phyloP scores from a whole-genome alignment of 2,329 filamentous ascomycete genomes.

The Paracamarosporium sp. region DNA sequence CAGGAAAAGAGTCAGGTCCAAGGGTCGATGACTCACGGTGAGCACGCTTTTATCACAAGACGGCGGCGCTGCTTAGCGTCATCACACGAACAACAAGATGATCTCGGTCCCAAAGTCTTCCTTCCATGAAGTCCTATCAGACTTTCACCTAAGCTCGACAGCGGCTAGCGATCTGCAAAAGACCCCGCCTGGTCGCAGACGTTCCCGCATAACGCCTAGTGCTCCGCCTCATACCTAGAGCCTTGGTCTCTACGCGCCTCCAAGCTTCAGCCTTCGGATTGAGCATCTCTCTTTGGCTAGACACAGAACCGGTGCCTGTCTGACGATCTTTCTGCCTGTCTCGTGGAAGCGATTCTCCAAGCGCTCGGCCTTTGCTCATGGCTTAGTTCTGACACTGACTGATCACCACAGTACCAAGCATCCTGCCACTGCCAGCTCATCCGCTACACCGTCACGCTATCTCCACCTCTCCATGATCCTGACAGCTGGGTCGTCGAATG shows the following conservation, averaged over 20 bases:
- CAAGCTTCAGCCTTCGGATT: neutral
- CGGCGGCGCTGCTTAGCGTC: neutral
- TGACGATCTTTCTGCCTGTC: no score
- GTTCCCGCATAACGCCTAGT: neutral
- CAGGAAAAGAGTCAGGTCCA: neutral
- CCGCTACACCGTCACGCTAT: slow-evolving; percentile 57
- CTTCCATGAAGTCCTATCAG: neutral
- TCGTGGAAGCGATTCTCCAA: no score
- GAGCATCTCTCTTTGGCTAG: neutral
- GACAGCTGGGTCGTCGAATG: slow-evolving; percentile 55
- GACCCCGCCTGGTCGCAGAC: neutral
- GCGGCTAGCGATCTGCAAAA: neutral
- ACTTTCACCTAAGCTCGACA: neutral
- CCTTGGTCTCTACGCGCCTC: neutral
- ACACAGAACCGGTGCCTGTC: neutral
- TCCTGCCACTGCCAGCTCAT: slow-evolving; percentile 63
- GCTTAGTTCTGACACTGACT: neutral
- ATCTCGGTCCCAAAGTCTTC: neutral
- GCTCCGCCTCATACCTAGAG: neutral
- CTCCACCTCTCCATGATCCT: slow-evolving; percentile 55
- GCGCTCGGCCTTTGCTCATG: no score
- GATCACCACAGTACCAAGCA: slow-evolving; percentile 49
- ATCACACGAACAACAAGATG: neutral
- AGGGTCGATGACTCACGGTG: neutral
- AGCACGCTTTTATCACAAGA: neutral